Conservation (phyloP, 2,329 filamentous ascomycete genomes). For the Sarocladium kiliense region DNA sequence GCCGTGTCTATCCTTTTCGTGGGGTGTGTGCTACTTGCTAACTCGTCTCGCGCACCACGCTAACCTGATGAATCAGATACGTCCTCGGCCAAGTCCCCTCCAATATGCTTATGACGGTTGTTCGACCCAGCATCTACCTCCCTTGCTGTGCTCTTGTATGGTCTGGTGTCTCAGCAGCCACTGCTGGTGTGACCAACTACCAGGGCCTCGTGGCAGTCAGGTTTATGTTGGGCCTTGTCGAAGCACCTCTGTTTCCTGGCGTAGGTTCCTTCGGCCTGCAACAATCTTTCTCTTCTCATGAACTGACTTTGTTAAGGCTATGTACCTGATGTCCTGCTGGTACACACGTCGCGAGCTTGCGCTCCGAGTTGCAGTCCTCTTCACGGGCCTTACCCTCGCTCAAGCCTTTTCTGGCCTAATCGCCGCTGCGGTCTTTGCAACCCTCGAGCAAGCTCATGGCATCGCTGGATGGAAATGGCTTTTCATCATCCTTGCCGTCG, state of each 20-base stretch:
- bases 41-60: neutral
- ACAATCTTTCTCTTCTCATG: neutral
- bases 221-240: conserved; percentile 29
- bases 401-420: conserved; percentile 61
- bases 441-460: conserved; percentile 27
- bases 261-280: neutral
- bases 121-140: conserved; percentile 17
- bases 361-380: conserved; percentile 50
- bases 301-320: conserved; percentile 9
- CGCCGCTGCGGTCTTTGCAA: conserved; percentile 50
- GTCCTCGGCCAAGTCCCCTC: conserved; percentile 16
- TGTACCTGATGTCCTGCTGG: conserved; percentile 55
- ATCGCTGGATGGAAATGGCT: conserved; percentile 41
- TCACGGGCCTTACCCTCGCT: conserved; percentile 57
- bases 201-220: conserved; percentile 26
- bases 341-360: conserved; percentile 62
- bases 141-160: conserved; percentile 28
- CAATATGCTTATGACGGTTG: conserved; percentile 17
- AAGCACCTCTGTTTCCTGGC: conserved; percentile 24
- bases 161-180: conserved; percentile 37
- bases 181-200: conserved; percentile 27
- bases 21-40: conserved; percentile 33
- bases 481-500: conserved; percentile 41
- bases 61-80: conserved; percentile 11
- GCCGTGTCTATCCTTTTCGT: conserved; percentile 38